phyloP scores from a whole-genome alignment of 1,139 yeast species.

The Candida albicans region DNA sequence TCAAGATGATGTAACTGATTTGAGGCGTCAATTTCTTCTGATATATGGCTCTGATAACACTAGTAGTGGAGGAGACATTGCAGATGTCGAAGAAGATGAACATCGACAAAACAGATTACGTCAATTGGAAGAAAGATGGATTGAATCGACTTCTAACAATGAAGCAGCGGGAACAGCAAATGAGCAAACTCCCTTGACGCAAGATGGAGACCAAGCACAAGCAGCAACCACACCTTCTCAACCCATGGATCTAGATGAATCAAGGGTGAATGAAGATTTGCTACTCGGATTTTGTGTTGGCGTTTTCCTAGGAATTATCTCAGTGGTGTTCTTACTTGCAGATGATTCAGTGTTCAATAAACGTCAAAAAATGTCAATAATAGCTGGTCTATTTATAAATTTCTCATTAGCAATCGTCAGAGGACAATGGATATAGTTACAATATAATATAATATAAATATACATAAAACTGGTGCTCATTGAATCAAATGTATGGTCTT shows the following conservation, averaged over 20 bases:
- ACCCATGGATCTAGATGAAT: constrained; percentile 32
- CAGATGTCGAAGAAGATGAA: constrained; percentile 46
- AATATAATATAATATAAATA: not conserved
- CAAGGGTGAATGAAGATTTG: constrained; percentile 54
- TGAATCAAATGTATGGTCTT: constrained; percentile 40
- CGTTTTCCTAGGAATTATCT: constrained; percentile 60
- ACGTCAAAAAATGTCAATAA: constrained; percentile 59
- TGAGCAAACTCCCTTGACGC: constrained; percentile 5
- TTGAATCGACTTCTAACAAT: constrained; percentile 67
- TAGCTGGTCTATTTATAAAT: constrained; percentile 62
- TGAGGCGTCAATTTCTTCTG: constrained; percentile 71
- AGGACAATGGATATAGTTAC: constrained; percentile 42
- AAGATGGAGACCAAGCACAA: constrained; percentile 7
- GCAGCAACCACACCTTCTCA: constrained; percentile 22
- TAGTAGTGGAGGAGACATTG: constrained; percentile 20
- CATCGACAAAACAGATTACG: constrained; percentile 41
- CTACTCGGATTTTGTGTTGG: constrained; percentile 66
- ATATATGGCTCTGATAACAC: constrained; percentile 40
- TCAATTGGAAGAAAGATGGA: constrained; percentile 86
- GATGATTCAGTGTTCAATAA: constrained; percentile 59
- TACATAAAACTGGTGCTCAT: not conserved
- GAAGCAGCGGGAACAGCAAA: constrained; percentile 14
- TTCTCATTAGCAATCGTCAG: constrained; percentile 56
- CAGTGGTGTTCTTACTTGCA: constrained; percentile 53
- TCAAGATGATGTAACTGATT: constrained; percentile 67